Conservation (phyloP, 352 stramenopile species). For the Thraustochytrium striatum region DNA sequence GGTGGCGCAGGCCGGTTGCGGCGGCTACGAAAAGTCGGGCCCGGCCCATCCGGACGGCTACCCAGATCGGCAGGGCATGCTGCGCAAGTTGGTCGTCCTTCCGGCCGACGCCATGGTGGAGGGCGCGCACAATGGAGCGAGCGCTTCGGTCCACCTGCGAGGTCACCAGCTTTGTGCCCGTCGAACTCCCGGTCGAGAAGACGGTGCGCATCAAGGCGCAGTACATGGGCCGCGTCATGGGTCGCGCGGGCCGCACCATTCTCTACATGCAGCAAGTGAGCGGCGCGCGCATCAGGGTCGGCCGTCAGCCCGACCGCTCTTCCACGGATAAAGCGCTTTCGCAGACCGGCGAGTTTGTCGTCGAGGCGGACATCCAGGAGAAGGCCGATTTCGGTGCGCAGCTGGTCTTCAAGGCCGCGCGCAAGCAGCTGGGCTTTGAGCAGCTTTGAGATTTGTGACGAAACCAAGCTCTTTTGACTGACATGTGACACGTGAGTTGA, state of each 20-base stretch:
- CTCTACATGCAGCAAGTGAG: conserved; percentile 40
- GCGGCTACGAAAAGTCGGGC: conserved; percentile 5
- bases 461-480: no score
- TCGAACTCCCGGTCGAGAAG: not conserved
- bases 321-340: not conserved
- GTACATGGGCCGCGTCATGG: conserved; percentile 11
- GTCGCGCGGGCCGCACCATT: conserved; percentile 5
- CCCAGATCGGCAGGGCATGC: conserved; percentile 32
- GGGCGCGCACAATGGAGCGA: not conserved
- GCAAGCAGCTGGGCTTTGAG: no score
- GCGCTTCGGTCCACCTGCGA: not conserved
- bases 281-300: conserved; percentile 23
- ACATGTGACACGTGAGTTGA: no score
- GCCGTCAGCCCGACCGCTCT: not conserved
- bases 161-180: conserved; percentile 20
- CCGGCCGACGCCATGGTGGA: not conserved
- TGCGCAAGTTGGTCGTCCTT: conserved; percentile 5
- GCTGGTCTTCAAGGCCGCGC: no score
- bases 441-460: no score
- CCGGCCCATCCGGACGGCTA: not conserved
- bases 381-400: no score
- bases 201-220: not conserved
- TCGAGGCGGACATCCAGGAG: no score
- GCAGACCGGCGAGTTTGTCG: no score
- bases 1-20: conserved; percentile 10